A percentile compares a stretch with the other conserved stretches of the same genome.
Evolutionary conservation across 371 early-diverging fungal species (phyloP).

Genomic region (Funneliformis caledonium): DNA sequence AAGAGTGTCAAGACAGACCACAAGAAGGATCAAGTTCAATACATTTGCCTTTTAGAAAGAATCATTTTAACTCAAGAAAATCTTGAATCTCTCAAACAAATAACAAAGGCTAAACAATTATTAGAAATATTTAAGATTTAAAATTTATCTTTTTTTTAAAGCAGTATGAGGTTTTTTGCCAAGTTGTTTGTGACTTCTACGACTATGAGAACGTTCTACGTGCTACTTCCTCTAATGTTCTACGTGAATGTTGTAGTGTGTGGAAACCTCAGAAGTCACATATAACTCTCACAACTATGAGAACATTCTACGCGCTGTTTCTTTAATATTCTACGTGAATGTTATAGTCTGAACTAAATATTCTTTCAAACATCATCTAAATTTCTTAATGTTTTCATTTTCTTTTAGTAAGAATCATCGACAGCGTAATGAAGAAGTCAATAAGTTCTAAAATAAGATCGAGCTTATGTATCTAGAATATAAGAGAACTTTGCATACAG

Average conservation of each 20-base stretch:
- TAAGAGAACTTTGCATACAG: background rate
- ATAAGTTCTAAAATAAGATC: conserved; percentile 22
- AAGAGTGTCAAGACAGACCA: no score
- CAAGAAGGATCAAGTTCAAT: no score
- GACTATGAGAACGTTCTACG: conserved; percentile 16
- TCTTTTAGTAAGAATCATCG: background rate
- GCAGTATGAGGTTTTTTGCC: conserved; percentile 22
- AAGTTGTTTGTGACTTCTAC: conserved; percentile 24
- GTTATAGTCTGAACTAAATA: conserved; percentile 26
- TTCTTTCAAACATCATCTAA: background rate
- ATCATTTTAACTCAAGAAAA: conserved; percentile 24
- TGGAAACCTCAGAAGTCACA: conserved; percentile 27
- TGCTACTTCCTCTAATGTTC: conserved; percentile 32
- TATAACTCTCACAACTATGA: conserved; percentile 31
- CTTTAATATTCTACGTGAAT: conserved; percentile 37
- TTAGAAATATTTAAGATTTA: conserved; percentile 19
- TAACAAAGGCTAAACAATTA: conserved; percentile 16
- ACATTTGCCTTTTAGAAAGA: conserved; percentile 10
- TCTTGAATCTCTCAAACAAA: conserved; percentile 22
- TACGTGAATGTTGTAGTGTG: conserved; percentile 30
- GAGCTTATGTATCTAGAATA: conserved; percentile 5
- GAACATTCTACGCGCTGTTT: conserved; percentile 19
- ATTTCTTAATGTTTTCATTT: no score
- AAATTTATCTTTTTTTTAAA: background rate
- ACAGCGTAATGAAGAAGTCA: background rate